Conservation (phyloP, 1,284 basidiomycete genomes). For the Microbotryum saponariae region DNA sequence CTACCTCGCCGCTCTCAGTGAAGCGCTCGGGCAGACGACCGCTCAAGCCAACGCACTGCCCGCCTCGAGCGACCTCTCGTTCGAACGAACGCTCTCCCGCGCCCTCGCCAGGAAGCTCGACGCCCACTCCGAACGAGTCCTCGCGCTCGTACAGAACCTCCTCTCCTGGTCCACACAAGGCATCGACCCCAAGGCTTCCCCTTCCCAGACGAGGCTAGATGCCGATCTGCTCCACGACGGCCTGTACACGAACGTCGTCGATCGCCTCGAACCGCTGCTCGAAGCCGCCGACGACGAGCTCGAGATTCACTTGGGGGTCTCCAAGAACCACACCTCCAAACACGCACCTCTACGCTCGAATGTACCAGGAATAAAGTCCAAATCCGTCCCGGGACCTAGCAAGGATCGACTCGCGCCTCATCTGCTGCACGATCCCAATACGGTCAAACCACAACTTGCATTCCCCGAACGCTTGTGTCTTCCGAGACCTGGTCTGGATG, state of each 20-base stretch:
- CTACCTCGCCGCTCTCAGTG: constrained; percentile 14
- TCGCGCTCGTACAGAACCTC: constrained; percentile 58
- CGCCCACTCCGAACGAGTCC: constrained; percentile 15
- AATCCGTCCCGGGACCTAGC: background rate
- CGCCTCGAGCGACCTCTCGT: constrained; percentile 26
- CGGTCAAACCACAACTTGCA: constrained; percentile 63
- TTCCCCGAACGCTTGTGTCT: constrained; percentile 58
- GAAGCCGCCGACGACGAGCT: constrained; percentile 56
- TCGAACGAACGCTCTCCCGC: constrained; percentile 33
- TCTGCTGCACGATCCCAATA: constrained; percentile 20
- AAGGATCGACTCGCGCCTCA: constrained; percentile 17
- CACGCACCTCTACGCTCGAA: background rate
- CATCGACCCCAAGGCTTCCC: constrained; percentile 9
- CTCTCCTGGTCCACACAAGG: constrained; percentile 47
- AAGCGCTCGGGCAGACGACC: constrained; percentile 20
- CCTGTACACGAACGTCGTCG: constrained; percentile 68
- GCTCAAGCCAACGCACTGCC: constrained; percentile 24
- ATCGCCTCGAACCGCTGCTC: constrained; percentile 72
- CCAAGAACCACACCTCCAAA: constrained; percentile 19
- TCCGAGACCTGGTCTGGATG: constrained; percentile 50
- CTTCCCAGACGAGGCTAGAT: constrained; percentile 45
- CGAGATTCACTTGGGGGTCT: constrained; percentile 25
- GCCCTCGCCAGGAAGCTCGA: constrained; percentile 28
- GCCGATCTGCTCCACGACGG: constrained; percentile 74
- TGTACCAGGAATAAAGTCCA: background rate